These are phyloP conservation scores for Debaryomyces maramus DNA, from an alignment of 805 yeast species.

Conservation along the genomic window DNA sequence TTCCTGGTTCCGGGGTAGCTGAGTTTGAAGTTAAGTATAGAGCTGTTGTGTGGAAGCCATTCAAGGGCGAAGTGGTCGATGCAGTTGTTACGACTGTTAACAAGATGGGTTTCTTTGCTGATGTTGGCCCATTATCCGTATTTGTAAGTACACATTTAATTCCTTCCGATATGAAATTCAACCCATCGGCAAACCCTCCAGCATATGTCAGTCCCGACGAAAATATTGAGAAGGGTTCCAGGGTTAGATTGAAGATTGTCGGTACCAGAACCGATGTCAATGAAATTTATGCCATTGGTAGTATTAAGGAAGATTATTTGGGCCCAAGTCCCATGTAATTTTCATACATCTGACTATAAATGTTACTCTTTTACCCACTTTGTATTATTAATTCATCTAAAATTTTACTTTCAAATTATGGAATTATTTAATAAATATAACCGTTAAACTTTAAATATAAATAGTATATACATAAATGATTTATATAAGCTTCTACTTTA, in stretches of 20 bases:
- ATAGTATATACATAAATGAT: background rate
- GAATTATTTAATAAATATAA: background rate
- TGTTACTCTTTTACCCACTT: background rate
- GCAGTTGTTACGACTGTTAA: slow-evolving; percentile 93
- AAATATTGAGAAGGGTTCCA: slow-evolving; percentile 89
- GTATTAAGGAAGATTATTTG: slow-evolving; percentile 95
- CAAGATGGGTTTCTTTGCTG: slow-evolving; percentile 95
- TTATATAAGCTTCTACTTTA: background rate
- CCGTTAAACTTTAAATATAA: background rate
- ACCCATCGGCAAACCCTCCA: slow-evolving; percentile 97
- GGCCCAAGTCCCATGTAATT: slow-evolving; percentile 64
- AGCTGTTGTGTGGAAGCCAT: slow-evolving; percentile 98
- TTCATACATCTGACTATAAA: background rate
- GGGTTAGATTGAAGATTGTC: slow-evolving; percentile 91
- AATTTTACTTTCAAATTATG: background rate
- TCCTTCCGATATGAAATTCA: slow-evolving; percentile 90
- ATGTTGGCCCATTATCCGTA: slow-evolving; percentile 94
- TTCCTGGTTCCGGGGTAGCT: slow-evolving; percentile 91
- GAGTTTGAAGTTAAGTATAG: slow-evolving; percentile 94
- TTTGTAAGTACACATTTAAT: slow-evolving; percentile 93
- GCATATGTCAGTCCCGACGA: slow-evolving; percentile 95
- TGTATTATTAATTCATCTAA: slow-evolving; percentile 1
- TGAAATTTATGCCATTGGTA: slow-evolving; percentile 95
- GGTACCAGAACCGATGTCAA: slow-evolving; percentile 98
- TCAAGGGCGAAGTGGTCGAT: slow-evolving; percentile 98